Evolutionary conservation across 805 yeast genomes (phyloP).

Genomic region (Candida bentonensis): DNA sequence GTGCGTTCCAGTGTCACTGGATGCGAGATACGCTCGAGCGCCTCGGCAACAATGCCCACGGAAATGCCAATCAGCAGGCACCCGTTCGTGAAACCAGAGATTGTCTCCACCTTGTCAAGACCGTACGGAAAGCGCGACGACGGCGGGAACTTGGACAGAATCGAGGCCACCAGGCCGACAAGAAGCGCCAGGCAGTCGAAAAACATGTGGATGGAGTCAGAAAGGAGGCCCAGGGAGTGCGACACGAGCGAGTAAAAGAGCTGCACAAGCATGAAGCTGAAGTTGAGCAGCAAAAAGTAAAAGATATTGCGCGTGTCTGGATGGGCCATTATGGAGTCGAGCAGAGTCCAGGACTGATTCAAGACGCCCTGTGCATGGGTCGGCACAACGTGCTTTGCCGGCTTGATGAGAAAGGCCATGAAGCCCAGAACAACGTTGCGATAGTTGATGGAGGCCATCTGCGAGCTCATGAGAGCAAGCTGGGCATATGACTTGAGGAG

Average conservation of each 20-base stretch:
- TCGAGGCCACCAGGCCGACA: constrained; percentile 79
- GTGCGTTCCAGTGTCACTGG: constrained; percentile 73
- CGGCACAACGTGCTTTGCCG: background rate
- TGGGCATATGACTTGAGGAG: constrained; percentile 9
- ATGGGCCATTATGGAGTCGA: constrained; percentile 29
- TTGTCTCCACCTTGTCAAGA: constrained; percentile 66
- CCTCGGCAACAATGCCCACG: constrained; percentile 76
- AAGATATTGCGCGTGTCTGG: constrained; percentile 80
- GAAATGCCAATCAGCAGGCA: constrained; percentile 78
- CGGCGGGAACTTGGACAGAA: constrained; percentile 43
- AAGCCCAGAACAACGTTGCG: constrained; percentile 2
- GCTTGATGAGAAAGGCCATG: constrained; percentile 4
- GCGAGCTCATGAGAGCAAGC: constrained; percentile 10
- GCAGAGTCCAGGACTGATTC: constrained; percentile 13
- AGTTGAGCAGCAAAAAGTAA: constrained; percentile 69
- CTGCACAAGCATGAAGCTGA: constrained; percentile 91
- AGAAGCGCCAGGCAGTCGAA: constrained; percentile 85
- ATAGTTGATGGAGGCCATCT: constrained; percentile 4
- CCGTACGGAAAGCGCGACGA: constrained; percentile 78
- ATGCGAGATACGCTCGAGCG: constrained; percentile 61
- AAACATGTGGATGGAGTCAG: constrained; percentile 94
- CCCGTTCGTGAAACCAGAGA: constrained; percentile 94
- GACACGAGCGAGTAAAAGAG: constrained; percentile 83
- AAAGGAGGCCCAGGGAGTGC: constrained; percentile 76
- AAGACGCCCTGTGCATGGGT: background rate